Evolutionary conservation across 257 asterid species (phyloP).

Genomic region (Solanum piurae): DNA sequence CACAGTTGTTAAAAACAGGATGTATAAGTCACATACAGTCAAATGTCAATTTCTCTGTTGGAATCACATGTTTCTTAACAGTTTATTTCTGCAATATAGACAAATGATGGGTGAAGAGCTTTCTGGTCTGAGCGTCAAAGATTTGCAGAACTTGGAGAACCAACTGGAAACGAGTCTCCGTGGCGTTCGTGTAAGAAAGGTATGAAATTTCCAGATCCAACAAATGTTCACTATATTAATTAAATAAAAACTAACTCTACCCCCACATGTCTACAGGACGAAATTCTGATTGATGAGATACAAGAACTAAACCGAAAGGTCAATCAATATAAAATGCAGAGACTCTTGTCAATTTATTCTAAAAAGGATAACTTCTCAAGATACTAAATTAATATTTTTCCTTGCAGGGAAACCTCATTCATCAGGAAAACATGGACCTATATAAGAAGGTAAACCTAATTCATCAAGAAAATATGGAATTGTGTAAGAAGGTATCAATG

Average conservation of each 20-base stretch:
- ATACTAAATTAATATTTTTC: constrained; percentile 18
- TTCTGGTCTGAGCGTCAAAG: constrained; percentile 45
- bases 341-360: not conserved
- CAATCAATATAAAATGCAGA: not conserved
- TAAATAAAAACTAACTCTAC: not conserved
- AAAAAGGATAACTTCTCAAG: not conserved
- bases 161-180: constrained; percentile 60
- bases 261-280: constrained; percentile 35
- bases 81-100: constrained; percentile 19
- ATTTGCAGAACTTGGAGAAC: constrained; percentile 53
- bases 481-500: constrained; percentile 39
- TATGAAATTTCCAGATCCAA: constrained; percentile 9
- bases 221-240: not conserved
- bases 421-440: constrained; percentile 60
- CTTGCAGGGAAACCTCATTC: constrained; percentile 59
- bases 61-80: not conserved
- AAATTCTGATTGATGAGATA: constrained; percentile 43
- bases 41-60: not conserved
- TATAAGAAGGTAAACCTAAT: constrained; percentile 41
- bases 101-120: constrained; percentile 69
- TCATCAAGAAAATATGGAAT: constrained; percentile 38
- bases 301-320: constrained; percentile 58
- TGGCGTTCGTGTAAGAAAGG: constrained; percentile 58
- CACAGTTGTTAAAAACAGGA: not conserved
- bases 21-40: not conserved